phyloP scores from a whole-genome alignment of 2,329 filamentous ascomycete species.

The Alternaria dauci region DNA sequence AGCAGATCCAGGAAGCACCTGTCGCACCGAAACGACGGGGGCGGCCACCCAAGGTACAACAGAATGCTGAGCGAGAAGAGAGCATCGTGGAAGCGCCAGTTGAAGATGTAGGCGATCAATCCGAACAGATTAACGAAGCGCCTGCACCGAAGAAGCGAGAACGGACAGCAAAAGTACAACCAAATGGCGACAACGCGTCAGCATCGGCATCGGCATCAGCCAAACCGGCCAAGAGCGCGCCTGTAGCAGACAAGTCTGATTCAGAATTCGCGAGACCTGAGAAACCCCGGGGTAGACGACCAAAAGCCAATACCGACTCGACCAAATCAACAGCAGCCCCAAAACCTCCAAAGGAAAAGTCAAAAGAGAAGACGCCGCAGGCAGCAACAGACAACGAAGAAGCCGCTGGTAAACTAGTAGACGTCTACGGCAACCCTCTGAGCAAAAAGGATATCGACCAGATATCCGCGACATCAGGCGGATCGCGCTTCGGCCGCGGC shows the following conservation, averaged over 20 bases:
- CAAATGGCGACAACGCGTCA: conserved; percentile 21
- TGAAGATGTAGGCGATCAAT: conserved; percentile 26
- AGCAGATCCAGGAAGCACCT: conserved; percentile 12
- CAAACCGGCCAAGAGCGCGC: conserved; percentile 18
- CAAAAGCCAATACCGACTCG: conserved; percentile 33
- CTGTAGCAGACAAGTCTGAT: conserved; percentile 25
- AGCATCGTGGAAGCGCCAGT: conserved; percentile 26
- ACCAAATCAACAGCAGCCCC: conserved; percentile 20
- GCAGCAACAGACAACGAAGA: conserved; percentile 13
- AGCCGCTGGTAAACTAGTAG: conserved; percentile 41
- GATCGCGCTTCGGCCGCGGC: conserved; percentile 44
- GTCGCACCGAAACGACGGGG: conserved; percentile 37
- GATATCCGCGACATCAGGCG: conserved; percentile 44
- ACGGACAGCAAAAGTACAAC: conserved; percentile 33
- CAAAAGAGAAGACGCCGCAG: conserved; percentile 13
- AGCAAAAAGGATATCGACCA: conserved; percentile 44
- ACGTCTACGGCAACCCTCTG: conserved; percentile 43
- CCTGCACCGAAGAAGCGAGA: conserved; percentile 37
- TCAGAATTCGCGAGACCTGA: conserved; percentile 38
- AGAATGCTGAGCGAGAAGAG: conserved; percentile 23
- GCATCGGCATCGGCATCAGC: conserved; percentile 1
- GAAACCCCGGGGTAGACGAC: conserved; percentile 32
- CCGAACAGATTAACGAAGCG: conserved; percentile 34
- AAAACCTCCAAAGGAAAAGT: conserved; percentile 14
- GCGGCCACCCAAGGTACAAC: conserved; percentile 34